Conservation (phyloP, 1,139 yeast species). For the Pichia terricola region DNA sequence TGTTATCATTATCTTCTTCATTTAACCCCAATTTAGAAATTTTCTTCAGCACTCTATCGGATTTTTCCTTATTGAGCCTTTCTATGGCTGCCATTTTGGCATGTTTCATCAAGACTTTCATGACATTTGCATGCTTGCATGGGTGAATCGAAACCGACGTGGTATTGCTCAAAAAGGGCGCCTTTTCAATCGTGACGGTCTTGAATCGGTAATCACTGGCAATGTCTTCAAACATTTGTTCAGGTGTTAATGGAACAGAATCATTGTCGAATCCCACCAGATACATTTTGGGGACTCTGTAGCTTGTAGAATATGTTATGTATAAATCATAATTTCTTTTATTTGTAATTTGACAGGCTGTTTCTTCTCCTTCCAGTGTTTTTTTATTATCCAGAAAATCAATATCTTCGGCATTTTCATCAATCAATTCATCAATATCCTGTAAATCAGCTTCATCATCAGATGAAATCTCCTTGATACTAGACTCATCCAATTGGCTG, state of each 20-base stretch:
- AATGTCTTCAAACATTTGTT: conserved; percentile 91
- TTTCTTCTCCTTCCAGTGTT: conserved; percentile 16
- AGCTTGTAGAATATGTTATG: conserved; percentile 88
- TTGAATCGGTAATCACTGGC: conserved; percentile 86
- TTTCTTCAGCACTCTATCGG: conserved; percentile 27
- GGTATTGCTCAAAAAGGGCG: conserved; percentile 73
- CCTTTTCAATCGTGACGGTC: conserved; percentile 90
- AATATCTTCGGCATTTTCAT: conserved; percentile 18
- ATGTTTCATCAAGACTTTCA: conserved; percentile 74
- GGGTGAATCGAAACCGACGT: conserved; percentile 93
- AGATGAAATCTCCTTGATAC: conserved; percentile 9
- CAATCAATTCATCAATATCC: conserved; percentile 17
- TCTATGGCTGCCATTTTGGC: conserved; percentile 41
- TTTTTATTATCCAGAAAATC: conserved; percentile 21
- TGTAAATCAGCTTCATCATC: conserved; percentile 10
- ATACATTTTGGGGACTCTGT: conserved; percentile 91
- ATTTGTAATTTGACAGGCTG: conserved; percentile 6
- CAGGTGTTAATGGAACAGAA: conserved; percentile 80
- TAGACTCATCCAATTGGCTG: conserved; percentile 5
- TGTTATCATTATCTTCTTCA: conserved; percentile 1
- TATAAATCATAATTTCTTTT: conserved; percentile 72
- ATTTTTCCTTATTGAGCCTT: conserved; percentile 29
- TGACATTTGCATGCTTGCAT: conserved; percentile 89
- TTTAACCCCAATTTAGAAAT: conserved; percentile 33
- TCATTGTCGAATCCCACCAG: conserved; percentile 76